phyloP scores from a whole-genome alignment of 2,329 filamentous ascomycete genomes.

The Ophiostoma australiae region DNA sequence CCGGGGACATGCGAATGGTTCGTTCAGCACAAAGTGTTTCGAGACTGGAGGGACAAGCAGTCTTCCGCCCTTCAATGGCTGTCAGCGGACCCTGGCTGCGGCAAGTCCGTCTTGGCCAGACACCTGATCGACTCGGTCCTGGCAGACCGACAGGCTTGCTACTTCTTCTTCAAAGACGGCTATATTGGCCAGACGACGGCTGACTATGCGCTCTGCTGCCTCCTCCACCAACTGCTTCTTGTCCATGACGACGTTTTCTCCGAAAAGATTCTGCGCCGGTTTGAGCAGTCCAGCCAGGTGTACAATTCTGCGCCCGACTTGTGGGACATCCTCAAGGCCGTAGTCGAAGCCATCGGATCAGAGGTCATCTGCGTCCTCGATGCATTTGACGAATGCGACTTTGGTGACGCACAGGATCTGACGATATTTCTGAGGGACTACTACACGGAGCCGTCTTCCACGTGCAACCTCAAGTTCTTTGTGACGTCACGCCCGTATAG shows the following conservation, averaged over 20 bases:
- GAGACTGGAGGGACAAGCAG: background rate
- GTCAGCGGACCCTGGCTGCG: conserved; percentile 7
- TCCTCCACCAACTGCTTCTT: background rate
- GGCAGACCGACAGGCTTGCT: background rate
- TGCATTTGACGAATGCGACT: background rate
- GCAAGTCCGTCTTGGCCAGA: conserved; percentile 4
- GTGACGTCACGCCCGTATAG: background rate
- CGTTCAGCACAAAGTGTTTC: background rate
- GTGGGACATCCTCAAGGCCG: background rate
- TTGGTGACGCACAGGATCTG: background rate
- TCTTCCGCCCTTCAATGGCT: conserved; percentile 8
- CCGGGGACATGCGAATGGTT: background rate
- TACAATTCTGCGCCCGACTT: background rate
- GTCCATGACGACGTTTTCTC: background rate
- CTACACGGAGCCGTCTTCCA: background rate
- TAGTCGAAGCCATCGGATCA: background rate
- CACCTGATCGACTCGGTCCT: background rate
- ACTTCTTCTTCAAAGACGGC: conserved; percentile 1
- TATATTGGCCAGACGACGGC: background rate
- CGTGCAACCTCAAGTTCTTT: background rate
- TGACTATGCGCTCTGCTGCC: background rate
- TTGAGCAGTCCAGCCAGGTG: background rate
- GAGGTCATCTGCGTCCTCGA: background rate
- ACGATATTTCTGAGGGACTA: background rate
- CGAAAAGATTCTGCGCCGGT: background rate